Evolutionary conservation across 768 basidiomycete genomes (phyloP), one percentile per base, ranked within the genome.

Genomic region (Pleurotus sapidus): DNA sequence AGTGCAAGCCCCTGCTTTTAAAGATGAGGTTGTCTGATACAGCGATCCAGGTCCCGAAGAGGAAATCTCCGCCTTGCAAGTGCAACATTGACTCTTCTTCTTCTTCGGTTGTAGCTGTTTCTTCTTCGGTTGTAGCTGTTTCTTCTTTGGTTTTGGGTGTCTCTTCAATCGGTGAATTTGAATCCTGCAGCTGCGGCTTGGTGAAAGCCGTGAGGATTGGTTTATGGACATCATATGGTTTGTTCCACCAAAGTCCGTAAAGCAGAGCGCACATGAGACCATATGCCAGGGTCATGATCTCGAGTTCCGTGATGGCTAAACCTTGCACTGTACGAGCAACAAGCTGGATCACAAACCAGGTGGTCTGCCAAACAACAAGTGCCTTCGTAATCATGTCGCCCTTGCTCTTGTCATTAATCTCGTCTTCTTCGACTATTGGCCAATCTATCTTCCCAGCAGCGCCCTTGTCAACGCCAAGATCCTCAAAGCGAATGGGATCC

Each of bases 231-330:
- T 72, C 68, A 11, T 70, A 64, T 1, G 76, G 77, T 61, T 78
- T 78, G 25, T 67, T 38, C 74, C 71, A 76, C 76, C 77, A 77
- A 0, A 72, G 43, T 0, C 51, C 34, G 57, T 73, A 76, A 11
- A 64, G 68, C 6, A 65, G 56, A 15, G 66, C 59, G 27, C 68
- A 74, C 20, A 75, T 59, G 4, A 65, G 42, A 2, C 67, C 68
- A 48, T 71, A 72, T 0, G 68, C 73, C 18, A 75, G 25, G 1
- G 76, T 77, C 4, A 68, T 60, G 14, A 75, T 57, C 58, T 77
- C 74, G 9, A 77, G 64, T 34, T 72, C 66, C 5, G 72, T 73
- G 14, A 73, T 49, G 2, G 69, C 62, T 11, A 77, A 61, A 12
- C 55, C 34, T 18, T 67, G 48, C 3, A 17, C 37, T 38, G 56